Percentiles rank a stretch among this genome's conserved stretches.
These are phyloP conservation scores for Cytospora schulzeri DNA, from an alignment of 2,329 filamentous ascomycete species.

Conservation along the genomic window DNA sequence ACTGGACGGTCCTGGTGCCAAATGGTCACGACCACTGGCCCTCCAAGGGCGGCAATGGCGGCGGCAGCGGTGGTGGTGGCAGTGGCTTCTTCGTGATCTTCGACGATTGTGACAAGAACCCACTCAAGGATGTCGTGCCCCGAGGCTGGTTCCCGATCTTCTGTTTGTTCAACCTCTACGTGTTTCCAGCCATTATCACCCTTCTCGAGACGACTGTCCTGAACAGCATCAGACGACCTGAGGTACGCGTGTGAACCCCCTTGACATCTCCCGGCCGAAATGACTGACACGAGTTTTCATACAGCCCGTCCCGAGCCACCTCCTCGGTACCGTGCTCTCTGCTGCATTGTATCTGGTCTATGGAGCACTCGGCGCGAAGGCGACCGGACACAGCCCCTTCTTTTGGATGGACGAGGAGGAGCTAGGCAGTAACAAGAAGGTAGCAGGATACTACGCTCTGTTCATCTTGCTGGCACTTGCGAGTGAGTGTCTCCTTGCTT, in stretches of 20 bases:
- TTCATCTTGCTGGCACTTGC: constrained; percentile 49
- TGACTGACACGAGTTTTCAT: constrained; percentile 5
- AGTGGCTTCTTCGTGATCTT: constrained; percentile 18
- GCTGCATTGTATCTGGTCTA: constrained; percentile 52
- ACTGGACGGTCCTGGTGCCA: constrained; percentile 47
- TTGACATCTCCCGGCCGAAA: not conserved
- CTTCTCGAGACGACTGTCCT: constrained; percentile 49
- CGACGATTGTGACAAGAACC: constrained; percentile 7
- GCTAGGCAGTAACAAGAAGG: constrained; percentile 47
- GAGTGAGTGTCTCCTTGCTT: constrained; percentile 42
- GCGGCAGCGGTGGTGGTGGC: constrained; percentile 12
- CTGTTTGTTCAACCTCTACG: constrained; percentile 50
- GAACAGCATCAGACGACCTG: constrained; percentile 56
- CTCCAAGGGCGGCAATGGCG: constrained; percentile 18
- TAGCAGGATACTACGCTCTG: constrained; percentile 46
- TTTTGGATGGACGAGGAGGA: constrained; percentile 53
- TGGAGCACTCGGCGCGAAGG: constrained; percentile 49
- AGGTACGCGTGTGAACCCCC: constrained; percentile 39
- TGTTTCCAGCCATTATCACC: constrained; percentile 46
- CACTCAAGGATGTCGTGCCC: constrained; percentile 52
- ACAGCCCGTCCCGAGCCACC: constrained; percentile 49
- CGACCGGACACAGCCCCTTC: constrained; percentile 50
- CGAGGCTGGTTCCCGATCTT: constrained; percentile 51
- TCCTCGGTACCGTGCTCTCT: constrained; percentile 44
- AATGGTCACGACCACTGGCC: constrained; percentile 41